Evolutionary conservation across 108 stramenopile species (phyloP).

Genomic region (Nitzschia sp.): DNA sequence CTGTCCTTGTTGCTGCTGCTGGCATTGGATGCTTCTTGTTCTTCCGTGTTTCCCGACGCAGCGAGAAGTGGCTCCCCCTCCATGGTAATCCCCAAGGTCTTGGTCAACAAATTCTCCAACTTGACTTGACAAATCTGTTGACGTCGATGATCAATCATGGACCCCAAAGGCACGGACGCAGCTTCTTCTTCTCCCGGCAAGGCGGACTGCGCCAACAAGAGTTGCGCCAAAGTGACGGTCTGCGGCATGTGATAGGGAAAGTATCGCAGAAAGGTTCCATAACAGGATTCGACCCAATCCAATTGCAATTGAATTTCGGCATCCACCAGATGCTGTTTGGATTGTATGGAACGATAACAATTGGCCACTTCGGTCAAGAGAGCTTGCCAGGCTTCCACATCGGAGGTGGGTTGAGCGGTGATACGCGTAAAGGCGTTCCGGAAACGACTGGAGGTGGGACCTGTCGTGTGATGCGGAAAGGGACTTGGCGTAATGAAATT

Average conservation of each 20-base stretch:
- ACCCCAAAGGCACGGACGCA: slow-evolving; percentile 28
- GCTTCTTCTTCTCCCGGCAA: slow-evolving; percentile 50
- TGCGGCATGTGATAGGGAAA: slow-evolving; percentile 68
- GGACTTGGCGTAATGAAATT: slow-evolving; percentile 61
- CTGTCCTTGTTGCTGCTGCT: slow-evolving; percentile 18
- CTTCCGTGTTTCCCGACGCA: not conserved
- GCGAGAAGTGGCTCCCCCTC: slow-evolving; percentile 34
- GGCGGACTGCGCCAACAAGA: slow-evolving; percentile 60
- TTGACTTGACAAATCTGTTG: slow-evolving; percentile 48
- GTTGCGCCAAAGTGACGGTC: slow-evolving; percentile 51
- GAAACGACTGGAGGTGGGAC: slow-evolving; percentile 71
- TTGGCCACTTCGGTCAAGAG: slow-evolving; percentile 68
- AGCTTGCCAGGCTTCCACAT: slow-evolving; percentile 86
- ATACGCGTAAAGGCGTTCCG: slow-evolving; percentile 81
- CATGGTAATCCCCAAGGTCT: slow-evolving; percentile 52
- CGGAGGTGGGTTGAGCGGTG: slow-evolving; percentile 49
- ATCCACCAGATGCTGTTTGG: slow-evolving; percentile 20
- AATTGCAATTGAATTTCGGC: slow-evolving; percentile 62
- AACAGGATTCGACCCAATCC: slow-evolving; percentile 82
- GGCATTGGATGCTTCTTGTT: not conserved
- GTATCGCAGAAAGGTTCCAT: slow-evolving; percentile 64
- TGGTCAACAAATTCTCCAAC: slow-evolving; percentile 53
- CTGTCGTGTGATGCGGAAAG: slow-evolving; percentile 73
- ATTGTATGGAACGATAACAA: slow-evolving; percentile 46
- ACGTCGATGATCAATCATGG: slow-evolving; percentile 21